A percentile compares a stretch with the other conserved stretches of the same genome.
These are phyloP conservation scores for Dorcoceras hygrometricum DNA, from an alignment of 257 asterid species.

Conservation along the genomic window DNA sequence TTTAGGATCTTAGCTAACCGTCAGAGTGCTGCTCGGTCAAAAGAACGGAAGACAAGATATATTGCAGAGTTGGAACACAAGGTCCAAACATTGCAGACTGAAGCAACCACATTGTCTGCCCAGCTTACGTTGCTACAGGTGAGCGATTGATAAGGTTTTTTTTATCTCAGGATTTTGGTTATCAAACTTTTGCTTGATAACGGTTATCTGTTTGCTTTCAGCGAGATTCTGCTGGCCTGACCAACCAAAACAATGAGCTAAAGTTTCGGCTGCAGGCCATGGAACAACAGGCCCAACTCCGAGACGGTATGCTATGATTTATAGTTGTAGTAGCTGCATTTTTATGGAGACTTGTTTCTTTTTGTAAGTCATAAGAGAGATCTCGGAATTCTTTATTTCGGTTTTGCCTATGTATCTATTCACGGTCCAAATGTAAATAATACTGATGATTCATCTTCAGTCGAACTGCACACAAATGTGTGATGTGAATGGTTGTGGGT, in stretches of 20 bases:
- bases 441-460: not conserved
- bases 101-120: conserved; percentile 72
- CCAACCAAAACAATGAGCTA: conserved; percentile 64
- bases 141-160: conserved; percentile 24
- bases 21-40: conserved; percentile 75
- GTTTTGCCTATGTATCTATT: too few species aligned
- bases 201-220: conserved; percentile 29
- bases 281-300: conserved; percentile 83
- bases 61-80: conserved; percentile 70
- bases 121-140: conserved; percentile 73
- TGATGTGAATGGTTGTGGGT: not conserved
- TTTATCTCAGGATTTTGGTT: not conserved
- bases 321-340: not conserved
- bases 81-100: conserved; percentile 74
- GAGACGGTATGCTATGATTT: conserved; percentile 51
- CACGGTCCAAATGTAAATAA: too few species aligned
- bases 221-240: conserved; percentile 66
- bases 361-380: not conserved
- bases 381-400: not conserved
- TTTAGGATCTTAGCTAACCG: conserved; percentile 70
- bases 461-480: not conserved
- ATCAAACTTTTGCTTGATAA: conserved; percentile 3
- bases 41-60: conserved; percentile 67
- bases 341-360: not conserved
- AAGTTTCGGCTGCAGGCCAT: conserved; percentile 75